Conservation (phyloP, 139 green algal genomes). For the Volvox africanus region DNA sequence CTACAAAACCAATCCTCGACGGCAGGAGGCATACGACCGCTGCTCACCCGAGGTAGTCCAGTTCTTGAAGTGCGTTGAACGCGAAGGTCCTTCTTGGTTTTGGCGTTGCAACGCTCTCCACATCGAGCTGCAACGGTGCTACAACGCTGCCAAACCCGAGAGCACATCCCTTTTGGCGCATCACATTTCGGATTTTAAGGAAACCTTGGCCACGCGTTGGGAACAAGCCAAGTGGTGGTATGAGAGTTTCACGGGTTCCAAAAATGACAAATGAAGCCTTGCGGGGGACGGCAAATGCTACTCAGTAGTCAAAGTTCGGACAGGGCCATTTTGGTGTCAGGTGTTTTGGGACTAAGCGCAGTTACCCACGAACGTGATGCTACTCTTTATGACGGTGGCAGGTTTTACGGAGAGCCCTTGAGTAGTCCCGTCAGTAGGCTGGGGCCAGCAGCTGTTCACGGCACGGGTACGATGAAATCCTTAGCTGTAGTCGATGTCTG, state of each 20-base stretch:
- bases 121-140: conserved; percentile 45
- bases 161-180: background rate
- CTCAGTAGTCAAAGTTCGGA: too few relatives aligned
- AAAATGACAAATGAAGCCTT: background rate
- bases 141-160: conserved; percentile 37
- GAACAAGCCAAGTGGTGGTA: conserved; percentile 26
- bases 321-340: too few relatives aligned
- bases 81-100: conserved; percentile 40
- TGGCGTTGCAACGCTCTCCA: conserved; percentile 46
- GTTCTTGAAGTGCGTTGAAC: conserved; percentile 46
- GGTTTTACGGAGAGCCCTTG: too few relatives aligned
- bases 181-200: background rate
- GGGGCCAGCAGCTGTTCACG: too few relatives aligned
- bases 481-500: too few relatives aligned
- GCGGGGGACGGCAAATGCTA: too few relatives aligned
- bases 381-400: too few relatives aligned
- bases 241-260: background rate
- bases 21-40: conserved; percentile 40
- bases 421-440: too few relatives aligned
- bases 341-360: too few relatives aligned
- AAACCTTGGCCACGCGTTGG: background rate
- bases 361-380: too few relatives aligned
- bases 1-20: conserved; percentile 30
- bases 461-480: too few relatives aligned
- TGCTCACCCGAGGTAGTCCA: conserved; percentile 38